Conservation (phyloP, 345 rosid genomes). For the Excoecaria agallocha region DNA sequence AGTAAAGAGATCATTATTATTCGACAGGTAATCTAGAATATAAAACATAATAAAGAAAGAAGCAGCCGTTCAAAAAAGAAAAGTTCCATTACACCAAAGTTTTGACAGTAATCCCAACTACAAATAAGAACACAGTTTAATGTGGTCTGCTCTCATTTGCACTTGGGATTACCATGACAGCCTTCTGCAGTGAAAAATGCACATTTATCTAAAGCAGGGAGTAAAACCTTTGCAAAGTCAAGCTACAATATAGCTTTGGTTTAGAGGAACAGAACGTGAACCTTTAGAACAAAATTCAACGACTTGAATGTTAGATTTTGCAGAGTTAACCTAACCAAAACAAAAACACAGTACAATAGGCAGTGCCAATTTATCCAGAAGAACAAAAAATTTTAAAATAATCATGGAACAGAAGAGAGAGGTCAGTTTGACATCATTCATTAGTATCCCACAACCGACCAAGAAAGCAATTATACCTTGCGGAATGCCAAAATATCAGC, state of each 20-base stretch:
- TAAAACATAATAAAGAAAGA: background rate
- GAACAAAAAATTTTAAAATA: background rate
- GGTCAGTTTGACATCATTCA: background rate
- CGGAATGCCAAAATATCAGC: conserved; percentile 88
- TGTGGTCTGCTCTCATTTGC: background rate
- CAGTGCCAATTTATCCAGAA: background rate
- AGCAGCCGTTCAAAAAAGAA: background rate
- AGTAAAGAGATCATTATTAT: background rate
- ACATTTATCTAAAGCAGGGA: background rate
- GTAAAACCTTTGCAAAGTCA: background rate
- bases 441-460: background rate
- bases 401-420: background rate
- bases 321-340: background rate
- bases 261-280: no score
- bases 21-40: background rate
- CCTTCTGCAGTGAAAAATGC: background rate
- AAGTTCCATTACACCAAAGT: background rate
- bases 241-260: no score
- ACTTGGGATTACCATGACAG: background rate
- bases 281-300: no score
- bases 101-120: background rate
- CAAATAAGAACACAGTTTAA: background rate
- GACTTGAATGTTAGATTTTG: background rate
- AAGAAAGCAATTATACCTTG: conserved; percentile 53
- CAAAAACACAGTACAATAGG: background rate